These are phyloP conservation scores for Hypoxylon cercidicola DNA, from an alignment of 495 filamentous ascomycete species.

Conservation along the genomic window DNA sequence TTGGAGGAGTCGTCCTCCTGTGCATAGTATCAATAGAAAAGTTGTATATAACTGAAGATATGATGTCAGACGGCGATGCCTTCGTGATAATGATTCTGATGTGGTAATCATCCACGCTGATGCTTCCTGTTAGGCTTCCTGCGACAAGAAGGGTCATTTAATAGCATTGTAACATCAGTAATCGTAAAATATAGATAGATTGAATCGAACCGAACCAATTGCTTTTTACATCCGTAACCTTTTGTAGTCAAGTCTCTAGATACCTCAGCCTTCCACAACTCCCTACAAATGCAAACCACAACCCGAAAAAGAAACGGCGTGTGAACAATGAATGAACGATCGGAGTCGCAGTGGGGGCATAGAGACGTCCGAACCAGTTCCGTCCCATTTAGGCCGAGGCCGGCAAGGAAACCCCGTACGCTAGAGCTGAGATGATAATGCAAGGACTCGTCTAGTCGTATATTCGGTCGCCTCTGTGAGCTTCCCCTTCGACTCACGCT, in stretches of 20 bases:
- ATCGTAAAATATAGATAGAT: neutral
- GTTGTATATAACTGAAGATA: slow-evolving; percentile 29
- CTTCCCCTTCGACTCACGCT: neutral
- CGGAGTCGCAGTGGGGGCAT: neutral
- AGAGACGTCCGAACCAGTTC: too few relatives aligned
- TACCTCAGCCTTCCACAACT: neutral
- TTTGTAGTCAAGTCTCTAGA: neutral
- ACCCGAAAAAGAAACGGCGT: neutral
- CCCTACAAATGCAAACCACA: neutral
- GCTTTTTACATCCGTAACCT: slow-evolving; percentile 8
- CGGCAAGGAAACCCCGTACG: too few relatives aligned
- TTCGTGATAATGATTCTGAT: neutral
- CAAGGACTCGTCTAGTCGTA: neutral
- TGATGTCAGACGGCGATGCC: neutral
- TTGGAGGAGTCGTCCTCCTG: slow-evolving; percentile 7
- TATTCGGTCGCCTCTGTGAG: neutral
- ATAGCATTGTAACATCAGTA: neutral
- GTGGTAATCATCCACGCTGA: too few relatives aligned
- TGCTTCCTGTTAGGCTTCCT: too few relatives aligned
- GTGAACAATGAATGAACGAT: neutral
- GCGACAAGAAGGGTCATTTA: too few relatives aligned
- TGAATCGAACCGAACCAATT: slow-evolving; percentile 5
- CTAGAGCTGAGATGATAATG: too few relatives aligned
- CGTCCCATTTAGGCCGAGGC: too few relatives aligned
- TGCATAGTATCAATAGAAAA: slow-evolving; percentile 19